Evolutionary conservation across 345 rosid genomes (phyloP).

Genomic region (Dipteronia sinensis): DNA sequence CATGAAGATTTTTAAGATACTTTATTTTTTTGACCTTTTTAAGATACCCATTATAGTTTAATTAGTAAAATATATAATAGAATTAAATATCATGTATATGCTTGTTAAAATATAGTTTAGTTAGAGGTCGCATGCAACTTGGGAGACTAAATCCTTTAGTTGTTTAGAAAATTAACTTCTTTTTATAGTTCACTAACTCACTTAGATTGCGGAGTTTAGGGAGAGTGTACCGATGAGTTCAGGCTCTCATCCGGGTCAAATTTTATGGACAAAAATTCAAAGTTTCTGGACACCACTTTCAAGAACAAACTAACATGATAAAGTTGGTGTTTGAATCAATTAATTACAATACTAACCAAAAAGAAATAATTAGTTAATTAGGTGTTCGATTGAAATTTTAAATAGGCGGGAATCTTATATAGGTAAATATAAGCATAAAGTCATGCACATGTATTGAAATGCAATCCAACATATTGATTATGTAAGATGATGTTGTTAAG

Average conservation of each 20-base stretch:
- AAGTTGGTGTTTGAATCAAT: not conserved
- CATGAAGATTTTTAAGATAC: not conserved
- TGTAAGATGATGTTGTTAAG: no score
- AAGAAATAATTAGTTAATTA: no score
- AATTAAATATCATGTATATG: not conserved
- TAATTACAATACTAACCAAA: no score
- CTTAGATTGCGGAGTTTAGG: not conserved
- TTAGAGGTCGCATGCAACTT: conserved; percentile 1
- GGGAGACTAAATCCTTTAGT: not conserved
- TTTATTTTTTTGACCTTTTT: not conserved
- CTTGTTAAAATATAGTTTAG: not conserved
- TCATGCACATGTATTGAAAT: no score
- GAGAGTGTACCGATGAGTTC: not conserved
- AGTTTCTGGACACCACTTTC: conserved; percentile 5
- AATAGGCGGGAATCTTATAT: no score
- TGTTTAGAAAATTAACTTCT: not conserved
- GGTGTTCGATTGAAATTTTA: no score
- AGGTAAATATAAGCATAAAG: no score
- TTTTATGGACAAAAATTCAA: not conserved
- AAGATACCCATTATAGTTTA: not conserved
- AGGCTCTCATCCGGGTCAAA: not conserved
- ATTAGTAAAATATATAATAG: not conserved
- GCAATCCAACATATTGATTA: no score
- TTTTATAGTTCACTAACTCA: not conserved
- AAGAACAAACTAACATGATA: not conserved